Evolutionary conservation across 1,284 basidiomycete genomes (phyloP).

Genomic region (Heterobasidion parviporum): DNA sequence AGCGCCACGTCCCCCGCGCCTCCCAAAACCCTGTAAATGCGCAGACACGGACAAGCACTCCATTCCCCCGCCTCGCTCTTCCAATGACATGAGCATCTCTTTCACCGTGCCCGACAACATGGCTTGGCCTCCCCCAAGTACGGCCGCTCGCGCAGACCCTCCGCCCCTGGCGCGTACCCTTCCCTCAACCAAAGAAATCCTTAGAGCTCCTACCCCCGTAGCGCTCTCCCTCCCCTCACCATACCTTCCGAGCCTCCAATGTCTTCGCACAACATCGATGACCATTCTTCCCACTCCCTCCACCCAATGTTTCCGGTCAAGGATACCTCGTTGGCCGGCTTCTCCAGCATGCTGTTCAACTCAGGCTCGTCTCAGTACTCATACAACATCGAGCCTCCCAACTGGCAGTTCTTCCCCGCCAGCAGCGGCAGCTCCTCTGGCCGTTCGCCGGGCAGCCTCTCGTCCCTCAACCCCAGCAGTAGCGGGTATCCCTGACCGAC

Average conservation of each 20-base stretch:
- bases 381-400: conserved; percentile 42
- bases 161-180: conserved; percentile 69
- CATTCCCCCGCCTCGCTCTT: conserved; percentile 65
- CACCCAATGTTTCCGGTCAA: conserved; percentile 60
- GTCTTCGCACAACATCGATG: conserved; percentile 47
- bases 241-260: conserved; percentile 66
- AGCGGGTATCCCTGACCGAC: conserved; percentile 40
- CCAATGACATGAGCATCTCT: conserved; percentile 55
- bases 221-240: conserved; percentile 70
- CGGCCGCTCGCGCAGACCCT: conserved; percentile 68
- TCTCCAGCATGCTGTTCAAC: conserved; percentile 39
- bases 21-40: conserved; percentile 73
- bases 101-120: conserved; percentile 44
- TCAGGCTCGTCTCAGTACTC: conserved; percentile 49
- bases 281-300: conserved; percentile 44
- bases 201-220: conserved; percentile 60
- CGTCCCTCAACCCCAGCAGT: conserved; percentile 66
- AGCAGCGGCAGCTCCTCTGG: conserved; percentile 47
- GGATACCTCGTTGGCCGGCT: conserved; percentile 51
- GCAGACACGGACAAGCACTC: conserved; percentile 48
- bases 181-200: conserved; percentile 50
- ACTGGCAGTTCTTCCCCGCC: conserved; percentile 51
- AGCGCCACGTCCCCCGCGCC: conserved; percentile 86
- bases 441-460: conserved; percentile 67
- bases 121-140: conserved; percentile 26